Conservation (phyloP, 768 basidiomycete species). For the Kwoniella bestiolae region DNA sequence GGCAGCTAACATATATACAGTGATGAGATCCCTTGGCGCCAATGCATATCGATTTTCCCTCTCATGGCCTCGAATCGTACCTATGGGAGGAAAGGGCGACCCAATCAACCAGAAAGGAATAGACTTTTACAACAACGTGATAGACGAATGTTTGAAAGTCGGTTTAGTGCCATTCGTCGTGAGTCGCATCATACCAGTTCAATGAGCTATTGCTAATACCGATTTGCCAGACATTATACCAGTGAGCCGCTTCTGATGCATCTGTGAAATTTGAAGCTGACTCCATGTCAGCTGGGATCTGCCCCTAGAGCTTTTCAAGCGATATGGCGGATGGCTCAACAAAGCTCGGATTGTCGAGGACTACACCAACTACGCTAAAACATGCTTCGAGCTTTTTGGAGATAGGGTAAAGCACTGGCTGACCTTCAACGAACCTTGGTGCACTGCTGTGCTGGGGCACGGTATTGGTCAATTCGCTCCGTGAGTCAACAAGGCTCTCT, state of each 20-base stretch:
- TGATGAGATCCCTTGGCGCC: conserved; percentile 69
- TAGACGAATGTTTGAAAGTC: conserved; percentile 68
- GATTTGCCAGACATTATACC: conserved; percentile 26
- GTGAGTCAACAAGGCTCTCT: conserved; percentile 18
- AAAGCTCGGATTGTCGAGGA: conserved; percentile 70
- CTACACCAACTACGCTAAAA: conserved; percentile 66
- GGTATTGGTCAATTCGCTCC: conserved; percentile 68
- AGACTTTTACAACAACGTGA: conserved; percentile 70
- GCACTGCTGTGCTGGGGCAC: conserved; percentile 67
- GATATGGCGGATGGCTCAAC: conserved; percentile 76
- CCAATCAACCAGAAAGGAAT: conserved; percentile 73
- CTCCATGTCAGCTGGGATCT: conserved; percentile 66
- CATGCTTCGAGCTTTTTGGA: conserved; percentile 76
- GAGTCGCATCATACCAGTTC: conserved; percentile 26
- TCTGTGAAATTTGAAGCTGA: not conserved
- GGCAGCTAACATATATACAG: conserved; percentile 13
- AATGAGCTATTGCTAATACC: conserved; percentile 12
- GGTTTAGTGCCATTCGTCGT: conserved; percentile 63
- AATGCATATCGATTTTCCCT: conserved; percentile 78
- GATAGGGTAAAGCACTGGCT: conserved; percentile 78
- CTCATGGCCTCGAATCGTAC: conserved; percentile 76
- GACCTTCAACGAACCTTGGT: conserved; percentile 72
- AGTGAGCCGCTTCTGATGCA: conserved; percentile 24
- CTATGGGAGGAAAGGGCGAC: conserved; percentile 69
- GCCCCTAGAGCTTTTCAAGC: conserved; percentile 72